Base-by-base conservation (phyloP, 2,329 filamentous ascomycete genomes). In the Paraphoma sp. region DNA sequence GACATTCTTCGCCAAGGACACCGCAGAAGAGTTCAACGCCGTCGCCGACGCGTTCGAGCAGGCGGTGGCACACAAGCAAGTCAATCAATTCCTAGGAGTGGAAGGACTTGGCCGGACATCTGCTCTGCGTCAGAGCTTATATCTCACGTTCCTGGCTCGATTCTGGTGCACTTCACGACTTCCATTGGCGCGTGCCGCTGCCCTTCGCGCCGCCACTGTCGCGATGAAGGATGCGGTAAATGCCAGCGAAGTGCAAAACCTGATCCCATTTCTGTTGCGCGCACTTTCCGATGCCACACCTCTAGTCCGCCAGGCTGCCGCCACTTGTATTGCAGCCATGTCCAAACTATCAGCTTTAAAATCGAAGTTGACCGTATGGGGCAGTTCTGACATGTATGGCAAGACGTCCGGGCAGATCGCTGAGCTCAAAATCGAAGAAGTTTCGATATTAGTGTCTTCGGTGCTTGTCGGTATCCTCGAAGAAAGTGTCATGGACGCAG, bases 401-500 rank as follows among this genome's bases (percentile, higher is more conserved):
- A 74, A 67, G 16, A 45, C 81, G 40, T 73, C 78, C 11, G 81
- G 79, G 6, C 76, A 79, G 12, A 14, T 89, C n/a, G 79, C 84
- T 17, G 57, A 63, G 7, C 54, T 97, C 0, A 96, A 96, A 69
- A 87, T 87, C 29, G 76, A 69, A 16, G 63, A 82, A 36, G 73
- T 78, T 12, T 81, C 79, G 3, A 77, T 79, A 16, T 17, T 89
- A 14, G 76, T 96, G 17, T 70, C 95, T 0, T 83, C 86, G 17
- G 82, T 90, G 38, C 77, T 97, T n/a, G 75, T 92, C 17, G 91
- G 91, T 0, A 86, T 84, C 1, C 78, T 97, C 9, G 93, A 97
- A 76, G 95, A 97, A 76, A 96, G 89, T 68, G 83, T 94, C 3
- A 85, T 97, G 63, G 93, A 98, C 70, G 80, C 86, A 4, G 85